Conservation (phyloP, 129 eudicot genomes). For the Pulicaria dysenterica region DNA sequence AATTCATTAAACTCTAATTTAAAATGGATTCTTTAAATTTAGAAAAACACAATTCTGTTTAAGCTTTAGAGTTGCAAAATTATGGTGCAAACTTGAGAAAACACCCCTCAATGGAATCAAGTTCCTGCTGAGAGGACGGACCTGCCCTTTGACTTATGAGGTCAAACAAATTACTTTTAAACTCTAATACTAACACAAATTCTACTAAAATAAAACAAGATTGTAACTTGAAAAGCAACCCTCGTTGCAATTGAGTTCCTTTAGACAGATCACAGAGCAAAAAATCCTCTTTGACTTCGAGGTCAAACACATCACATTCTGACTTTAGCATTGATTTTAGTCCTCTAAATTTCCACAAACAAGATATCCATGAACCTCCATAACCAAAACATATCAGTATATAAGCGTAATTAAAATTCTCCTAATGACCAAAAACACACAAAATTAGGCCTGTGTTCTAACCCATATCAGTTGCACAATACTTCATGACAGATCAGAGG, state of each 20-base stretch:
- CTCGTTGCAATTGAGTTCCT: neutral
- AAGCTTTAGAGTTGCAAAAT: neutral
- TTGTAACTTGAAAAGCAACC: slow-evolving; percentile 5
- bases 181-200: neutral
- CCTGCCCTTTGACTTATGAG: slow-evolving; percentile 18
- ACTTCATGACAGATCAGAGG: slow-evolving; percentile 4
- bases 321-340: neutral
- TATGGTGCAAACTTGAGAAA: neutral
- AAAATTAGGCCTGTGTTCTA: too few relatives aligned
- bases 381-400: too few relatives aligned
- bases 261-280: slow-evolving; percentile 8
- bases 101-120: slow-evolving; percentile 1
- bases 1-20: neutral
- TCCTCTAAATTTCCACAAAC: slow-evolving; percentile 16
- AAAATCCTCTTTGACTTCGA: slow-evolving; percentile 11
- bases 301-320: neutral
- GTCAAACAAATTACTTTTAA: neutral
- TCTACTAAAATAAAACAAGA: neutral
- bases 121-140: neutral
- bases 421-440: too few relatives aligned
- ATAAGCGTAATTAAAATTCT: too few relatives aligned
- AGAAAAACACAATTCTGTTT: neutral
- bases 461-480: neutral
- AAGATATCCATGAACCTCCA: neutral
- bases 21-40: neutral